Base-by-base conservation (phyloP, 768 basidiomycete species). In the Mycena albidolilacea region DNA sequence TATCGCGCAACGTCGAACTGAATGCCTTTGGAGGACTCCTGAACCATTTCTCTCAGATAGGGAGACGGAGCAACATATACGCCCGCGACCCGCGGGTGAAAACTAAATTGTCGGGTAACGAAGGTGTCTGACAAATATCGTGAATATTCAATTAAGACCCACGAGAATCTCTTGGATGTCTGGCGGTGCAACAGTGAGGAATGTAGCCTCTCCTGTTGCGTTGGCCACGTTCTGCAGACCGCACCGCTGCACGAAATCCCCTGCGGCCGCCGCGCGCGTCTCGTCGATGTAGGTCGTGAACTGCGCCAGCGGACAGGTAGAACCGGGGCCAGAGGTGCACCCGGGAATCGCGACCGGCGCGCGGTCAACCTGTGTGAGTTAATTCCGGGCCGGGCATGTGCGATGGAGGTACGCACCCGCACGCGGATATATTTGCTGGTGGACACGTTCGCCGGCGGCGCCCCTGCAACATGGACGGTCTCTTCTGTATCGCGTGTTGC, bases 271-370 rank as follows among this genome's bases (percentile, higher is more conserved):
- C 4, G 71, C 81, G 35, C 81, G 81, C 48, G 72, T 73, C 63
- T 69, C 72, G 19, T 79, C 71, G 9, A 86, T 78, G 69, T 83
- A 82, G 19, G 50, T 37, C 6, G 74, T 78, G 63, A 87, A 87
- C 15, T 78, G 58, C 5, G 74, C 71, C 48, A 87, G 72, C 0
- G 83, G 81, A 76, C 86, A 87, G 7, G 81, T 82, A 7, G 78
- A 72, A 0, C 84, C 85, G 0, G 86, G 86, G 2, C 86, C 86
- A 5, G 80, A 80, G 0, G 77, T 69, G 69, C 86, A 87, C 19
- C 79, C 80, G 0, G 86, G 85, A 21, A 87, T 80, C 0, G 83
- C 82, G 0, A 86, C 81, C 7, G 84, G 83, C 8, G 86, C 86
- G 50, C 82, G 79, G 75, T 87, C 81, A 44, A 84, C 79, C 83